A percentile compares a stretch with the other conserved stretches of the same genome.
Evolutionary conservation across 176 grass and related monocot genomes (phyloP).

Genomic region (Avena insularis): DNA sequence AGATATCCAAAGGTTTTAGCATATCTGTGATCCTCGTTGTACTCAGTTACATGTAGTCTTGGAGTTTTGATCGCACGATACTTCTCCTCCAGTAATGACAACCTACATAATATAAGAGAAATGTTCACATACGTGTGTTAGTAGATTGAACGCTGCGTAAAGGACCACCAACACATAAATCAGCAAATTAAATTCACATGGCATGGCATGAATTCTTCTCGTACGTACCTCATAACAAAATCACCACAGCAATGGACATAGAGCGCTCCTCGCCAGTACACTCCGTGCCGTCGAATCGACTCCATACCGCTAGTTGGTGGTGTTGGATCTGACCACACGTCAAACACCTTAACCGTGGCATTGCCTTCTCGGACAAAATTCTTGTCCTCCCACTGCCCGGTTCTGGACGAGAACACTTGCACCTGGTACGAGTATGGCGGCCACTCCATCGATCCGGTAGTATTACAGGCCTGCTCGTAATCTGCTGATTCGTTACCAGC

Average conservation of each 20-base stretch:
- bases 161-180: neutral
- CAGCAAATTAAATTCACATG: neutral
- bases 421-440: neutral
- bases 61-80: constrained; percentile 26
- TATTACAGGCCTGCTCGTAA: neutral
- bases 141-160: neutral
- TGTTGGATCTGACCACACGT: constrained; percentile 25
- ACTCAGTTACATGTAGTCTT: neutral
- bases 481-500: neutral
- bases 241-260: constrained; percentile 15
- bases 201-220: neutral
- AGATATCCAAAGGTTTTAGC: neutral
- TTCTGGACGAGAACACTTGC: constrained; percentile 2
- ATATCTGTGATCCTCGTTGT: neutral
- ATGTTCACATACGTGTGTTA: neutral
- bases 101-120: neutral
- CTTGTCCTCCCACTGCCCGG: neutral
- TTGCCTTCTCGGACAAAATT: neutral
- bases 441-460: neutral
- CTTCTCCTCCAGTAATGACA: constrained; percentile 12
- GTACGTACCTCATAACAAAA: constrained; percentile 29
- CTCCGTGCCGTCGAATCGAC: neutral
- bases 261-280: constrained; percentile 14
- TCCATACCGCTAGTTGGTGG: neutral
- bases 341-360: neutral